Percentiles rank a stretch among this genome's conserved stretches.
Conservation (phyloP, 768 basidiomycete species). For the Suillus occidentalis region DNA sequence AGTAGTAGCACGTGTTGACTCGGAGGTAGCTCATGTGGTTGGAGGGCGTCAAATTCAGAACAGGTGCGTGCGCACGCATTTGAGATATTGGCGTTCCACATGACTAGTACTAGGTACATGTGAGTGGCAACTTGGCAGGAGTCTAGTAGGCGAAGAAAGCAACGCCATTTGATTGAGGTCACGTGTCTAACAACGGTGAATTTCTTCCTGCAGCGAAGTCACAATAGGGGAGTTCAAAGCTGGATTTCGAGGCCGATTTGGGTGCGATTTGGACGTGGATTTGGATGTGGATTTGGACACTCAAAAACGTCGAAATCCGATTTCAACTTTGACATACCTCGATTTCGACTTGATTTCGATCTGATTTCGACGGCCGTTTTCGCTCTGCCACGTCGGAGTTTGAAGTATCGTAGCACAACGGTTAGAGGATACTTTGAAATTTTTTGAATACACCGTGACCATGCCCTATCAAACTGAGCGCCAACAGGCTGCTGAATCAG, state of each 20-base stretch:
- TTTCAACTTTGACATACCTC: background rate
- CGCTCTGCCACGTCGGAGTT: background rate
- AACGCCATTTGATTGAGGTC: too few species aligned
- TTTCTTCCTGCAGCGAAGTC: too few species aligned
- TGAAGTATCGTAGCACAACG: background rate
- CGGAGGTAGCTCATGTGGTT: too few species aligned
- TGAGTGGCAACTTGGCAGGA: too few species aligned
- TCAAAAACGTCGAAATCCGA: background rate
- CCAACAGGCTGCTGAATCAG: background rate
- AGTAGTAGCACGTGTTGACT: too few species aligned
- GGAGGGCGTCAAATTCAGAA: too few species aligned
- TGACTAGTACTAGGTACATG: too few species aligned
- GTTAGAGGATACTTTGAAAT: background rate
- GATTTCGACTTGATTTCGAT: too few species aligned
- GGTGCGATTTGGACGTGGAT: background rate
- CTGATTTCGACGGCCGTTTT: background rate
- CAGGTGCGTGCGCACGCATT: too few species aligned
- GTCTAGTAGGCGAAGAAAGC: too few species aligned
- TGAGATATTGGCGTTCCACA: too few species aligned
- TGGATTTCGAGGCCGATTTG: background rate
- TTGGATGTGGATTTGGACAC: background rate
- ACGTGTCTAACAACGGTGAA: too few species aligned
- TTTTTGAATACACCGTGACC: background rate
- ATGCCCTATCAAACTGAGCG: slow-evolving; percentile 5
- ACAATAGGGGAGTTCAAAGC: background rate